Evolutionary conservation across 192 early-diverging fungal species (phyloP).

Genomic region (Rhizoclosmatium globosum): DNA sequence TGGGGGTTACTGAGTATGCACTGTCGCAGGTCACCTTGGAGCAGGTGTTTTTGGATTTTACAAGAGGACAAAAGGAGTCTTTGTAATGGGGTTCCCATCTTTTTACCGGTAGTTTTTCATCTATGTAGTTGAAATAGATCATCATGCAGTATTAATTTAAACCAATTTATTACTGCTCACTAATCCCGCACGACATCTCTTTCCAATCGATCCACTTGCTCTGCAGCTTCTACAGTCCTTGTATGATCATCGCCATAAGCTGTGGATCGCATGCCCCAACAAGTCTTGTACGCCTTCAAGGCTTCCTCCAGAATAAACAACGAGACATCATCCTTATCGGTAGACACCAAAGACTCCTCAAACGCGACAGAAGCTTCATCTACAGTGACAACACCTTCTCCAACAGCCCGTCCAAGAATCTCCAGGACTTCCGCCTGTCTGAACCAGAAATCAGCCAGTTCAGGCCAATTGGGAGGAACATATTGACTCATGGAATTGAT

Average conservation of each 20-base stretch:
- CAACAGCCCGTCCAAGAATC: constrained; percentile 54
- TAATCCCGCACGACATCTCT: not conserved
- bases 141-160: too few relatives aligned
- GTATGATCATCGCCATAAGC: constrained; percentile 54
- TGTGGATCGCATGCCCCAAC: constrained; percentile 34
- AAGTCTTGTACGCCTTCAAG: constrained; percentile 36
- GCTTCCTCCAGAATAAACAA: constrained; percentile 31
- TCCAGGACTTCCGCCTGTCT: constrained; percentile 64
- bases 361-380: constrained; percentile 1
- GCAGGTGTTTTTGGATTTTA: constrained; percentile 10
- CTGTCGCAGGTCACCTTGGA: constrained; percentile 9
- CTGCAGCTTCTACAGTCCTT: constrained; percentile 32
- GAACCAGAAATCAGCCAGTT: constrained; percentile 65
- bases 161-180: too few relatives aligned
- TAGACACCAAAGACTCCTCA: not conserved
- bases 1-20: not conserved
- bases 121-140: too few relatives aligned
- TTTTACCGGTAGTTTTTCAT: too few relatives aligned
- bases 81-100: too few relatives aligned
- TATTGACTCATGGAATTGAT: constrained; percentile 54
- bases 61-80: not conserved
- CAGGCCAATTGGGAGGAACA: constrained; percentile 66
- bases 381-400: constrained; percentile 36
- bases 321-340: not conserved
- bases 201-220: not conserved